Base-by-base conservation (phyloP, 148 eudicot species). In the Rhododendron kiyosumense region DNA sequence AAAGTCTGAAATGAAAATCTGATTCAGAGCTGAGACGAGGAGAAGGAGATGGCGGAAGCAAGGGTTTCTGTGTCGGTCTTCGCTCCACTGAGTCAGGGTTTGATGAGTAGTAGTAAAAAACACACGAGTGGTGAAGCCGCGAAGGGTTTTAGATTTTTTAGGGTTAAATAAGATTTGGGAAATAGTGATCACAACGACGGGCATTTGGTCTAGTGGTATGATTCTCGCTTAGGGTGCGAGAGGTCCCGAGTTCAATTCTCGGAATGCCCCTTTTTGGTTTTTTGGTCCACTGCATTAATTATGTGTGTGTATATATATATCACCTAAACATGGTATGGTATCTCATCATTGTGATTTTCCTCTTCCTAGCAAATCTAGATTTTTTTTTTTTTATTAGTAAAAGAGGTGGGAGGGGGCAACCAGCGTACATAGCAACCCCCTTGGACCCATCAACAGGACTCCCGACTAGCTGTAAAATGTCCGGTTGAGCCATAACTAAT, bases 181-280 rank as follows among this genome's bases (percentile, higher is more conserved):
- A 5, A 32, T 8, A 4, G 1, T 6, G 0, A 14, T 15, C 0
- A 0, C 5, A 74, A 0, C 45, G 7, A 3, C 2, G 94, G 94
- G 92, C 92, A 91, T 90, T 91, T 90, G 92, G 92, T 91, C 92
- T 93, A 91, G 94, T 90, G 91, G 94, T 90, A 91, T 91, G 92
- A 93, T 90, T 93, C 92, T 93, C 92, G 93, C 92, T 91, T 90
- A 90, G 91, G 94, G 94, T 90, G 94, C 94, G 94, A 95, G 98
- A 93, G 96, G 95, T 93, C 96, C 95, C 93, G 94, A 93, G 96
- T 93, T 93, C 94, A 91, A 92, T 94, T 94, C 92, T 93, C 94
- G 93, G 94, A 94, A 94, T 94, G 96, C 96, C 94, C 94, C 98
- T 0, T 7, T 0, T 0, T 0, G 2, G 0, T 22, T 59, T 59